phyloP scores from a whole-genome alignment of 2,329 filamentous ascomycete species.

The Cladosporium phlei region DNA sequence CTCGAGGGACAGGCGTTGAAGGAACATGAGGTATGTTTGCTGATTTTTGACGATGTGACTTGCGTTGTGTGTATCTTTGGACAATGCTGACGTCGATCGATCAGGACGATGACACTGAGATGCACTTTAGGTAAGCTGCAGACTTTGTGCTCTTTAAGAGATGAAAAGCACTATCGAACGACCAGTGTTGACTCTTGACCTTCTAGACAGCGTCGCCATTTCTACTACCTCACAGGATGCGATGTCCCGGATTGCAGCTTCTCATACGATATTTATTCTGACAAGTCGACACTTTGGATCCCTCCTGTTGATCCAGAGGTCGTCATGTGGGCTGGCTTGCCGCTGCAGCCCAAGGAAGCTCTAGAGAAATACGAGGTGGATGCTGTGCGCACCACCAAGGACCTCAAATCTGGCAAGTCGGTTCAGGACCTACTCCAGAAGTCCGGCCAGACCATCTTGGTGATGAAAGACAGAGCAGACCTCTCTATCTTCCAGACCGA shows the following conservation, averaged over 20 bases:
- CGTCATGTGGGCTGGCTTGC: slow-evolving; percentile 95
- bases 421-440: slow-evolving; percentile 42
- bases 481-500: slow-evolving; percentile 46
- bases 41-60: not conserved
- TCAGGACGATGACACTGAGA: slow-evolving; percentile 74
- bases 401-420: slow-evolving; percentile 69
- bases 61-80: too few species aligned
- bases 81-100: not conserved
- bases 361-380: slow-evolving; percentile 57
- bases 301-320: slow-evolving; percentile 81
- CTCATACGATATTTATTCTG: slow-evolving; percentile 72
- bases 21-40: slow-evolving; percentile 58
- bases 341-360: slow-evolving; percentile 71
- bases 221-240: slow-evolving; percentile 92
- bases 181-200: not conserved
- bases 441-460: slow-evolving; percentile 55
- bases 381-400: slow-evolving; percentile 46
- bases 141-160: not conserved
- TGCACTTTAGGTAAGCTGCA: slow-evolving; percentile 65
- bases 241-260: slow-evolving; percentile 75
- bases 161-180: not conserved
- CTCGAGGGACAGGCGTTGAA: slow-evolving; percentile 78
- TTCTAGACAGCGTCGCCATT: slow-evolving; percentile 55
- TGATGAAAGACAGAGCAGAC: slow-evolving; percentile 69
- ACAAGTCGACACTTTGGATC: slow-evolving; percentile 81